phyloP scores from a whole-genome alignment of 371 early-diverging fungal species.

The Massospora cicadina region DNA sequence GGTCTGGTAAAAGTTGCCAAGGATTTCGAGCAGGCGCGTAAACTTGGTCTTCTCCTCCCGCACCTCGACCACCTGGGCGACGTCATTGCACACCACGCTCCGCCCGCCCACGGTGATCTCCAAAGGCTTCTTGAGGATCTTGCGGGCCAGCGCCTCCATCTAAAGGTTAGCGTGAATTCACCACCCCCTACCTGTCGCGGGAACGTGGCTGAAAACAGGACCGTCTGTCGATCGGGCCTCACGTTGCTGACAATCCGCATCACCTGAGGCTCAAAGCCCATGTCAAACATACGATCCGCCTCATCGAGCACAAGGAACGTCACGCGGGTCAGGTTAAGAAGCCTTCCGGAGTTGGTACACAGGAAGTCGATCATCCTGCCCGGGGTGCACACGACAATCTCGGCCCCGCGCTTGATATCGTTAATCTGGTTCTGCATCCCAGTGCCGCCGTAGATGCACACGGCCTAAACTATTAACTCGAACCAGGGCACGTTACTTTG shows the following conservation, averaged over 20 bases:
- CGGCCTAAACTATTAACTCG: conserved; percentile 29
- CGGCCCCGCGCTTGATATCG: conserved; percentile 93
- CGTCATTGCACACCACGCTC: conserved; percentile 72
- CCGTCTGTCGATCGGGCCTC: conserved; percentile 5
- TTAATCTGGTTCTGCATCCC: conserved; percentile 96
- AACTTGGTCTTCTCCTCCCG: conserved; percentile 70
- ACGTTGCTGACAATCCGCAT: conserved; percentile 7
- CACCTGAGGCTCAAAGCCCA: conserved; percentile 9
- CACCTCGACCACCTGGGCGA: conserved; percentile 80
- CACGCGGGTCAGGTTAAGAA: conserved; percentile 82
- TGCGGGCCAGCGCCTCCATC: conserved; percentile 94
- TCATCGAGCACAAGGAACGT: conserved; percentile 98
- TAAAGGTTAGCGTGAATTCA: conserved; percentile 10
- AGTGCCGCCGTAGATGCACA: conserved; percentile 96
- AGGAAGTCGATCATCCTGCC: conserved; percentile 98
- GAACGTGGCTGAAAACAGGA: conserved; percentile 93
- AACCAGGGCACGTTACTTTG: conserved; percentile 16
- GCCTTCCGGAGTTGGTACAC: conserved; percentile 87
- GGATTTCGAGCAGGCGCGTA: conserved; percentile 66
- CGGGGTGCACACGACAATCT: conserved; percentile 98
- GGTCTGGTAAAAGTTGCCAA: conserved; percentile 58
- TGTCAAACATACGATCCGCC: conserved; percentile 86
- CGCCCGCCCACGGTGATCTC: conserved; percentile 92
- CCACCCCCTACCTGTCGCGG: conserved; percentile 48
- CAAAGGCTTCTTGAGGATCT: conserved; percentile 69